phyloP scores from a whole-genome alignment of 768 basidiomycete genomes.

The Rickenella mellea region DNA sequence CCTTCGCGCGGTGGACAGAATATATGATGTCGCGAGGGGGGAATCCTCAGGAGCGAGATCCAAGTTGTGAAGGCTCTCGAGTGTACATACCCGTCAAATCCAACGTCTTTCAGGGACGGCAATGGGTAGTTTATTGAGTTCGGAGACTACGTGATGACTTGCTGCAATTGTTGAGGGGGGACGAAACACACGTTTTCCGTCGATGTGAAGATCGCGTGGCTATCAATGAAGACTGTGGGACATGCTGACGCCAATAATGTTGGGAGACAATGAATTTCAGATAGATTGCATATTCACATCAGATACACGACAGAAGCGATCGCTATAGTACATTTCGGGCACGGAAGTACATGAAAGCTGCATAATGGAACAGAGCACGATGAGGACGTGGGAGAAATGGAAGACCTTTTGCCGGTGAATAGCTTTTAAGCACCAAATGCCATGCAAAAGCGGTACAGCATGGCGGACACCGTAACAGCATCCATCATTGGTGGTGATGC shows the following conservation, averaged over 20 bases:
- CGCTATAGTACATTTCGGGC: conserved; percentile 12
- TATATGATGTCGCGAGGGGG: conserved; percentile 63
- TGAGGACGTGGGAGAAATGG: not conserved
- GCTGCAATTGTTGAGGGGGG: no score
- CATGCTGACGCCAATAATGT: no score
- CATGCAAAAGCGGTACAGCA: conserved; percentile 75
- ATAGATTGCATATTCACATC: no score
- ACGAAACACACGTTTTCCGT: no score
- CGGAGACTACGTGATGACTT: no score
- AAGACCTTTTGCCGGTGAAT: not conserved
- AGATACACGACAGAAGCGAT: no score
- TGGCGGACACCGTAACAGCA: conserved; percentile 73
- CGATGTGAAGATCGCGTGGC: no score
- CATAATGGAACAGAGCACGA: conserved; percentile 11
- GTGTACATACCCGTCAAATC: no score
- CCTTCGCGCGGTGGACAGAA: conserved; percentile 70
- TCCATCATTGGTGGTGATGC: conserved; percentile 92
- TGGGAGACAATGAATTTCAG: no score
- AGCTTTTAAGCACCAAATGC: conserved; percentile 36
- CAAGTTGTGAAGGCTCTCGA: conserved; percentile 50
- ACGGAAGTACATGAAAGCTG: conserved; percentile 10
- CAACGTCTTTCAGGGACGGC: no score
- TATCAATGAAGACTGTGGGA: no score
- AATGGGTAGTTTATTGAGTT: no score
- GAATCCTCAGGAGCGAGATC: conserved; percentile 28